Percentiles rank a stretch among this genome's conserved stretches.
These are phyloP conservation scores for Orbilia blumenaviensis DNA, from an alignment of 2,329 filamentous ascomycete genomes.

Conservation along the genomic window DNA sequence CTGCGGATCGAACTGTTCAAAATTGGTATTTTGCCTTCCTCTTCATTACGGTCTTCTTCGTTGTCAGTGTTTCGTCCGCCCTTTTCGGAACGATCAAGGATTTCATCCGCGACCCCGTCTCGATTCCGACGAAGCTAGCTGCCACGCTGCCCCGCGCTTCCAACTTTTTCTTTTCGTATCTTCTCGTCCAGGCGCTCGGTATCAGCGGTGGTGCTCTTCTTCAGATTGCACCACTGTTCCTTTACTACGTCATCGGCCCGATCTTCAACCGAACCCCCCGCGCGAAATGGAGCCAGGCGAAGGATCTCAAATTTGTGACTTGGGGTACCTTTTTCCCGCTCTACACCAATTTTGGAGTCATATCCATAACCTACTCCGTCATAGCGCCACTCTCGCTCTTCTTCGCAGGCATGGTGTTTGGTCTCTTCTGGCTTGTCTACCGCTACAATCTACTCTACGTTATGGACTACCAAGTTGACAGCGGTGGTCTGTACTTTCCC, in stretches of 20 bases:
- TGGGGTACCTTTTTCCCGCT: constrained; percentile 97
- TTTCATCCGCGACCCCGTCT: constrained; percentile 72
- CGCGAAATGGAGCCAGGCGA: constrained; percentile 87
- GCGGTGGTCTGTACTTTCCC: constrained; percentile 91
- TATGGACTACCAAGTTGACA: constrained; percentile 86
- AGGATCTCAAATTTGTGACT: constrained; percentile 76
- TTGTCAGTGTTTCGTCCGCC: constrained; percentile 85
- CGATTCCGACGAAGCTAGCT: constrained; percentile 76
- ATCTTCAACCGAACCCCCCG: constrained; percentile 82
- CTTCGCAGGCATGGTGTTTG: constrained; percentile 92
- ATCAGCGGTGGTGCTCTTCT: constrained; percentile 88
- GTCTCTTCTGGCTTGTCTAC: constrained; percentile 90
- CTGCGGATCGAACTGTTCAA: constrained; percentile 69
- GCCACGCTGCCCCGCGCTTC: constrained; percentile 82
- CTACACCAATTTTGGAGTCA: constrained; percentile 95
- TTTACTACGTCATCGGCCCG: constrained; percentile 83
- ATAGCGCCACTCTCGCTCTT: constrained; percentile 89
- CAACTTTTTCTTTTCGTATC: constrained; percentile 99
- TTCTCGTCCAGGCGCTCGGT: constrained; percentile 91
- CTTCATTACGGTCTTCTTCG: constrained; percentile 91
- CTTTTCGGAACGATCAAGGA: constrained; percentile 72
- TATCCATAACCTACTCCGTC: constrained; percentile 86
- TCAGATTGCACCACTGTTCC: constrained; percentile 79
- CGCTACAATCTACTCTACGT: constrained; percentile 98
- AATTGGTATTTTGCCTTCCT: constrained; percentile 92